phyloP scores from a whole-genome alignment of 1,139 yeast genomes.

The Lodderomyces parapsilosis region DNA sequence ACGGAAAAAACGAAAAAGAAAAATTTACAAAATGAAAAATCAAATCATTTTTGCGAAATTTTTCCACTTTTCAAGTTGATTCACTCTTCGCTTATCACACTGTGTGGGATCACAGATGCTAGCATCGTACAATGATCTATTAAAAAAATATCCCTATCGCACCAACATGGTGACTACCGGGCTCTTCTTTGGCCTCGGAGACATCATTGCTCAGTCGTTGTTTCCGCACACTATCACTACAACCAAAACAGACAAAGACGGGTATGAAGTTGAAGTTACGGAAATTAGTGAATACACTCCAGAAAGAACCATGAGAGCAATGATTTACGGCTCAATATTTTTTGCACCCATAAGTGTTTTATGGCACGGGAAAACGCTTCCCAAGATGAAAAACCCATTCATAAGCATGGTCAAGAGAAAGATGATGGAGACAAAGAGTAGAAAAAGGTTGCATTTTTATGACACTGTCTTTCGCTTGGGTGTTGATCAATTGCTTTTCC shows the following conservation, averaged over 20 bases:
- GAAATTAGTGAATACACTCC: slow-evolving; percentile 8
- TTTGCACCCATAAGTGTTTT: slow-evolving; percentile 74
- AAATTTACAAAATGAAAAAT: slow-evolving; percentile 13
- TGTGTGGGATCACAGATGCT: not conserved
- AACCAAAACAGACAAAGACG: slow-evolving; percentile 14
- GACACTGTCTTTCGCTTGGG: slow-evolving; percentile 38
- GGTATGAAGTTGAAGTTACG: slow-evolving; percentile 11
- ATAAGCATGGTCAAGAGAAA: slow-evolving; percentile 14
- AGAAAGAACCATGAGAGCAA: slow-evolving; percentile 60
- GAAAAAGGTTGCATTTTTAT: slow-evolving; percentile 21
- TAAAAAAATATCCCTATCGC: slow-evolving; percentile 48
- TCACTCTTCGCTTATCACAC: not conserved
- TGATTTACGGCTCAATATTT: slow-evolving; percentile 69
- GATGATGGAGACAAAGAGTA: slow-evolving; percentile 13
- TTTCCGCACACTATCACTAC: slow-evolving; percentile 35
- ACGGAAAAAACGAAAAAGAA: slow-evolving; percentile 8
- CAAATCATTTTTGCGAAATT: slow-evolving; percentile 1
- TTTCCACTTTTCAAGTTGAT: not conserved
- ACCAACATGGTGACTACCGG: slow-evolving; percentile 60
- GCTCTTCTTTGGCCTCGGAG: slow-evolving; percentile 72
- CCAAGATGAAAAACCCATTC: slow-evolving; percentile 47
- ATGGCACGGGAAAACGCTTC: slow-evolving; percentile 64
- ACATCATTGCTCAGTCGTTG: slow-evolving; percentile 62
- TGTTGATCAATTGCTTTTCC: slow-evolving; percentile 37
- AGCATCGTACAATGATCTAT: slow-evolving; percentile 33